These are phyloP conservation scores for Garcileccinum viscosum DNA, from an alignment of 1,284 basidiomycete genomes.

Conservation along the genomic window DNA sequence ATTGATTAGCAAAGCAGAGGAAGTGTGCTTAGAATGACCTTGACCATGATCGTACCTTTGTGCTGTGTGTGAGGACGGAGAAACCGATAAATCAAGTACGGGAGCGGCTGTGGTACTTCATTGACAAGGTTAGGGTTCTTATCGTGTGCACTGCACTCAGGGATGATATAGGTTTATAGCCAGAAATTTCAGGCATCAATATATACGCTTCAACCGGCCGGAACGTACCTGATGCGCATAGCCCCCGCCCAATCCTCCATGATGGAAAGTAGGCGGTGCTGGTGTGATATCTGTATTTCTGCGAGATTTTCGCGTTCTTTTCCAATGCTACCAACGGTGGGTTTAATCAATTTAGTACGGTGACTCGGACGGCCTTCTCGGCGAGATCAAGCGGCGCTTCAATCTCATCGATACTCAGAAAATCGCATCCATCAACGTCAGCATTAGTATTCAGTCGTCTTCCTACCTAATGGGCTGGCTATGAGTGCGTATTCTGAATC, in stretches of 20 bases:
- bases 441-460: not conserved
- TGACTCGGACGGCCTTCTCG: no score
- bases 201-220: no score
- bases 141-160: not conserved
- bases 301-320: no score
- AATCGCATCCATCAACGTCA: not conserved
- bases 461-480: not conserved
- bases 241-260: no score
- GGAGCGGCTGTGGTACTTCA: not conserved
- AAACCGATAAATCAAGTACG: not conserved
- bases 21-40: not conserved
- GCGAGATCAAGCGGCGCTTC: no score
- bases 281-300: no score
- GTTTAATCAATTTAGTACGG: no score
- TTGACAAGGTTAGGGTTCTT: not conserved
- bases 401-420: not conserved
- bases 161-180: no score
- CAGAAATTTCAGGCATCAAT: no score
- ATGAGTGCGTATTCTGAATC: not conserved
- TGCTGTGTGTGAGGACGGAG: not conserved
- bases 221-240: no score
- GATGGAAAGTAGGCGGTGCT: no score
- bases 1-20: not conserved
- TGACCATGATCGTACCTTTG: not conserved
- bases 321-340: no score